Percentiles rank a stretch among this genome's conserved stretches.
Conservation (phyloP, 805 yeast species). For the Hanseniaspora occidentalis region DNA sequence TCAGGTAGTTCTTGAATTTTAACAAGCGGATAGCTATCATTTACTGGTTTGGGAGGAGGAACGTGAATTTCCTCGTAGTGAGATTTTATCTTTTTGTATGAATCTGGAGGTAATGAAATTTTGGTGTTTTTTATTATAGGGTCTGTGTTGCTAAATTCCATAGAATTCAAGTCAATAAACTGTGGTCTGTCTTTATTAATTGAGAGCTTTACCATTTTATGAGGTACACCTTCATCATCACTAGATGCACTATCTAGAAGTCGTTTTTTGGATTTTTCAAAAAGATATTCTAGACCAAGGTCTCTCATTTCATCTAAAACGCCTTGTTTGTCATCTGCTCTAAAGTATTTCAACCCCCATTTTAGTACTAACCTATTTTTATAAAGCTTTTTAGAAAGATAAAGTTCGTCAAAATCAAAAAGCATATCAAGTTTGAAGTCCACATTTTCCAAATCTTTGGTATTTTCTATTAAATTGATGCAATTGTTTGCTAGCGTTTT, state of each 20-base stretch:
- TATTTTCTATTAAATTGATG: background rate
- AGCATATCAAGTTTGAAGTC: background rate
- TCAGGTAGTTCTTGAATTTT: slow-evolving; percentile 53
- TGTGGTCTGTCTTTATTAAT: background rate
- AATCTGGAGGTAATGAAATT: slow-evolving; percentile 70
- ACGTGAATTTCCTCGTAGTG: slow-evolving; percentile 80
- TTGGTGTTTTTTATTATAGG: slow-evolving; percentile 54
- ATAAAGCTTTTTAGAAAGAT: background rate
- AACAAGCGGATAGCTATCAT: slow-evolving; percentile 32
- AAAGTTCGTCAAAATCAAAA: background rate
- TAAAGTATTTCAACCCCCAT: background rate
- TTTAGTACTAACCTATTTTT: background rate
- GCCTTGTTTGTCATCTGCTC: background rate
- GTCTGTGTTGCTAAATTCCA: slow-evolving; percentile 62
- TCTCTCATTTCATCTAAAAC: background rate
- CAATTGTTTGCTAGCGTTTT: background rate
- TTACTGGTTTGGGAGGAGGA: slow-evolving; percentile 65
- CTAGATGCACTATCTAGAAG: background rate
- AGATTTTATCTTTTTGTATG: slow-evolving; percentile 61
- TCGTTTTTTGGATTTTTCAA: slow-evolving; percentile 1
- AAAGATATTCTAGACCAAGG: background rate
- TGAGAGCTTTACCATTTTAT: slow-evolving; percentile 21
- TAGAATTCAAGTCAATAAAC: slow-evolving; percentile 45
- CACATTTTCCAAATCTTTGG: background rate
- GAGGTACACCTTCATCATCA: background rate